Evolutionary conservation across 2,329 filamentous ascomycete genomes (phyloP).

Genomic region (Calonectria ilicicola): DNA sequence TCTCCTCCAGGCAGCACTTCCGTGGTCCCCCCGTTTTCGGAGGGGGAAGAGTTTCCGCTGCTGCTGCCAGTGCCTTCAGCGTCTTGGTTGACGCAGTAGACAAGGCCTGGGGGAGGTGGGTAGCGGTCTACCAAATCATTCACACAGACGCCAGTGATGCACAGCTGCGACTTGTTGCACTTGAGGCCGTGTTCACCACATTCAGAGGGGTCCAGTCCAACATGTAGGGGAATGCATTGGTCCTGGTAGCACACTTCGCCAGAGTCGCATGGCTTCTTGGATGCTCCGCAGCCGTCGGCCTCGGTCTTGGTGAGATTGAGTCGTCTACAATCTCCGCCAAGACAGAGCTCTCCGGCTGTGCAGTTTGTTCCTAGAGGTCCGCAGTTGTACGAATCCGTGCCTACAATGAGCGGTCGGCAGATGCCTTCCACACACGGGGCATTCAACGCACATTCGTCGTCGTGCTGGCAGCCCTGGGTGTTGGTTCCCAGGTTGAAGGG

Average conservation of each 20-base stretch:
- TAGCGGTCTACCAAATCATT: slow-evolving; percentile 5
- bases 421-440: slow-evolving; percentile 17
- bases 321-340: slow-evolving; percentile 18
- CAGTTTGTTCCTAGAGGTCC: slow-evolving; percentile 14
- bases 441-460: slow-evolving; percentile 15
- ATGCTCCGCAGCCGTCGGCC: slow-evolving; percentile 12
- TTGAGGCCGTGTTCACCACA: slow-evolving; percentile 18
- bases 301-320: slow-evolving; percentile 20
- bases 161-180: slow-evolving; percentile 23
- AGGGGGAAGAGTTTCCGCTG: background rate
- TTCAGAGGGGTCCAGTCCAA: slow-evolving; percentile 18
- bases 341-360: slow-evolving; percentile 20
- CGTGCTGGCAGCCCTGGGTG: slow-evolving; percentile 9
- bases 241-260: slow-evolving; percentile 21
- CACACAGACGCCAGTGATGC: slow-evolving; percentile 20
- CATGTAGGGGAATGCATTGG: slow-evolving; percentile 18
- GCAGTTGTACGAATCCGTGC: slow-evolving; percentile 25
- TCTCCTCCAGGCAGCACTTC: background rate
- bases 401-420: slow-evolving; percentile 21
- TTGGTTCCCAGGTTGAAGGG: slow-evolving; percentile 24
- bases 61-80: background rate
- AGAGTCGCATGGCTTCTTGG: slow-evolving; percentile 19
- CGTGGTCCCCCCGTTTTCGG: slow-evolving; percentile 10
- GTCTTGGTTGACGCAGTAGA: background rate
- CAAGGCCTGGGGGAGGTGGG: slow-evolving; percentile 17